Conservation (phyloP, 768 basidiomycete species). For the Neoboletus brunneissimus region DNA sequence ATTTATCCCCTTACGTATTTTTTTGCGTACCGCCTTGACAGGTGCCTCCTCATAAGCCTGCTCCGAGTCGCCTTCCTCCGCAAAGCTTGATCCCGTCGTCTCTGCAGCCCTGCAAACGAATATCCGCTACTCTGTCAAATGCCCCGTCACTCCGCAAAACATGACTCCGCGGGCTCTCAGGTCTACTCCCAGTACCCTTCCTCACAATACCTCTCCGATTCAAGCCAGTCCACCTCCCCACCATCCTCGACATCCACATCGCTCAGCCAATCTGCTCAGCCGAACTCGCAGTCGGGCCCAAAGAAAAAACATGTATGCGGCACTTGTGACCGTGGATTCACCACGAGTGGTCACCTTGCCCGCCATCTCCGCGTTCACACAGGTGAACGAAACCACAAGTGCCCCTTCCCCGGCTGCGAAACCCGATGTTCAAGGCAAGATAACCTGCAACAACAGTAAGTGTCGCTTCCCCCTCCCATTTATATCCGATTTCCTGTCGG, state of each 20-base stretch:
- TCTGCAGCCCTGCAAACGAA: constrained; percentile 29
- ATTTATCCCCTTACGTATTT: constrained; percentile 33
- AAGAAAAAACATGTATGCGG: constrained; percentile 58
- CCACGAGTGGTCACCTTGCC: constrained; percentile 86
- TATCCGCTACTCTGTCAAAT: constrained; percentile 14
- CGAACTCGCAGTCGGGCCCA: not conserved
- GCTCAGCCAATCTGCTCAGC: not conserved
- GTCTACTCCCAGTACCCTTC: constrained; percentile 23
- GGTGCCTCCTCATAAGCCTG: constrained; percentile 35
- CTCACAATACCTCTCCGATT: constrained; percentile 27
- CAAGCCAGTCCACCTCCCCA: constrained; percentile 20
- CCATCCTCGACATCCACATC: constrained; percentile 3
- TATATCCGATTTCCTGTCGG: not conserved
- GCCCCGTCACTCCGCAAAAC: constrained; percentile 32
- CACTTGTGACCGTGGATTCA: constrained; percentile 76
- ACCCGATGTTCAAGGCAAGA: constrained; percentile 89
- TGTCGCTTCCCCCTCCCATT: not conserved
- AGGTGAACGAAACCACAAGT: constrained; percentile 88
- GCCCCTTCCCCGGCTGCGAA: constrained; percentile 94
- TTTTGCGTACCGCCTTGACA: constrained; percentile 36
- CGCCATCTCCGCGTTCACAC: constrained; percentile 89
- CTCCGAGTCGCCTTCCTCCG: constrained; percentile 24
- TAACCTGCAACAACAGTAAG: constrained; percentile 57
- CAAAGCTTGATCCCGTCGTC: constrained; percentile 26
- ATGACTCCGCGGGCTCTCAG: constrained; percentile 18